phyloP scores from a whole-genome alignment of 768 basidiomycete species.

The Boletus reticulatus region DNA sequence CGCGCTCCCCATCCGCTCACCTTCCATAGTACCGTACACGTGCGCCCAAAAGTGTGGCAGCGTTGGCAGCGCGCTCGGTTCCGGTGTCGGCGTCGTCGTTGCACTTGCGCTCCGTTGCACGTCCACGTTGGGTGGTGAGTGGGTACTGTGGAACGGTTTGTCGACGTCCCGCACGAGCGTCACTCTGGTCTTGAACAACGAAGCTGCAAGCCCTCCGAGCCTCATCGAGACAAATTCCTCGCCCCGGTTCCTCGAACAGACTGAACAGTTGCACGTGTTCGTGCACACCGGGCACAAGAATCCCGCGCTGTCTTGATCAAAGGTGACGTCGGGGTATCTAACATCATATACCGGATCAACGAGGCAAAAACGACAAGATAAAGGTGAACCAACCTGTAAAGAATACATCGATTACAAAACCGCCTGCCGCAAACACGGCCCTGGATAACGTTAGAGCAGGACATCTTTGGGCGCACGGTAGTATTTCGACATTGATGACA shows the following conservation, averaged over 20 bases:
- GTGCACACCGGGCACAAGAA: constrained; percentile 48
- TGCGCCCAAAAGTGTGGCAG: constrained; percentile 33
- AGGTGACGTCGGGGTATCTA: constrained; percentile 41
- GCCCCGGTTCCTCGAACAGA: constrained; percentile 43
- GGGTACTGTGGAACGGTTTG: not conserved
- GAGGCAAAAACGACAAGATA: constrained; percentile 1
- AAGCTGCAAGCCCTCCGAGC: constrained; percentile 20
- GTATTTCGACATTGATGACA: constrained; percentile 40
- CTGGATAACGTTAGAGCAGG: constrained; percentile 25
- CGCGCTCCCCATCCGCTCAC: constrained; percentile 26
- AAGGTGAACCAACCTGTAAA: constrained; percentile 27
- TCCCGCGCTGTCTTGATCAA: constrained; percentile 27
- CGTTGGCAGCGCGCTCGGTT: not conserved
- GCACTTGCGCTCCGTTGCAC: not conserved
- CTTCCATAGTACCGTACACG: constrained; percentile 31
- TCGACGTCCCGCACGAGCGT: constrained; percentile 22
- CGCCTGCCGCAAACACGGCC: constrained; percentile 29
- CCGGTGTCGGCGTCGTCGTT: constrained; percentile 1
- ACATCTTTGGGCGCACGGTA: constrained; percentile 33
- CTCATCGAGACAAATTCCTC: constrained; percentile 42
- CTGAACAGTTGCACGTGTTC: constrained; percentile 47
- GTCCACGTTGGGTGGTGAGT: not conserved
- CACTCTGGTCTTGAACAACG: constrained; percentile 22
- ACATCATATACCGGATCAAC: not conserved
- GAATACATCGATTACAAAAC: constrained; percentile 37